phyloP scores from a whole-genome alignment of 179 eudicot genomes.

The Heliamphora pulchella region DNA sequence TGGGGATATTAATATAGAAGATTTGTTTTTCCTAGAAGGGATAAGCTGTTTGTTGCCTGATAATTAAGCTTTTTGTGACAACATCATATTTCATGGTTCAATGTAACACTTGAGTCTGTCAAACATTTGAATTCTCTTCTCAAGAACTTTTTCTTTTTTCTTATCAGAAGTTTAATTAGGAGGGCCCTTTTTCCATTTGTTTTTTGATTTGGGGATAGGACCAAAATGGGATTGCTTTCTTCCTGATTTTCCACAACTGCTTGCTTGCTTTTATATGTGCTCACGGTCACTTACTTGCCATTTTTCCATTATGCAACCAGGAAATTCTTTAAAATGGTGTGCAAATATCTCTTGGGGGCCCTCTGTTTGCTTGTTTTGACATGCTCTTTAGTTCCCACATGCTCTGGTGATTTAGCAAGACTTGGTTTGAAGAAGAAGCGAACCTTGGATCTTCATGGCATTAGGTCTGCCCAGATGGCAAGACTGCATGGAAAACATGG shows the following conservation, averaged over 20 bases:
- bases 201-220: not conserved
- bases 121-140: not conserved
- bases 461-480: constrained; percentile 44
- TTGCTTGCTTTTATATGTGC: not conserved
- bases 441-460: constrained; percentile 33
- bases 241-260: not conserved
- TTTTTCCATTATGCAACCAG: constrained; percentile 8
- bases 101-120: not conserved
- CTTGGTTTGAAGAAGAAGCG: constrained; percentile 49
- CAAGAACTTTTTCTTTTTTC: not conserved
- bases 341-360: constrained; percentile 24
- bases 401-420: constrained; percentile 44
- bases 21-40: not conserved
- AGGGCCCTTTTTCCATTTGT: not conserved
- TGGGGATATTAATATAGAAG: not conserved
- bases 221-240: not conserved
- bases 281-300: not conserved
- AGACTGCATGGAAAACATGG: constrained; percentile 29
- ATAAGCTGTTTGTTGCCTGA: not conserved
- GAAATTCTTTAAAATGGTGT: constrained; percentile 32
- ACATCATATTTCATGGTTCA: not conserved
- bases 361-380: constrained; percentile 36
- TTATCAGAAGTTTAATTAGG: not conserved
- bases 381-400: constrained; percentile 27
- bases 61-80: not conserved